Base-by-base conservation (phyloP, 2,329 filamentous ascomycete genomes). In the Metarhizium anisopliae region DNA sequence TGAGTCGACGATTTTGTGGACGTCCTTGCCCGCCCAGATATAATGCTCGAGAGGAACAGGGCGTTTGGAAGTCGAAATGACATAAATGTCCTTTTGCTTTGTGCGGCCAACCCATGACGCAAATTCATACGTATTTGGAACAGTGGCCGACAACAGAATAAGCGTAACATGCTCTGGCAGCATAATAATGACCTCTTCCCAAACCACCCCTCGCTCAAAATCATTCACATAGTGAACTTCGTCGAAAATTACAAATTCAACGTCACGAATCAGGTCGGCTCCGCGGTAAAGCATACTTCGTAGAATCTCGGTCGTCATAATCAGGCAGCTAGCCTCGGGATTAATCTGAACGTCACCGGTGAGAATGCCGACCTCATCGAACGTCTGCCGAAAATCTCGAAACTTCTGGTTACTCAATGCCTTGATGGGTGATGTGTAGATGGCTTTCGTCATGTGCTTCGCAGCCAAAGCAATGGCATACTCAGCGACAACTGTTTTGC, bases 101-200 rank as follows among this genome's bases (percentile, higher is more conserved):
- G 94, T 99, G 52, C 94, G 83, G 11, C 94, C 94, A 29, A 99
- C 93, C 94, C 94, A 99, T 0, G 92, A 97, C 1, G 94, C 94
- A 65, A 99, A 99, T 68, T 99, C 94, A 60, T 96, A 84, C 0
- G 94, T 97, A 68, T 99, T 99, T 2, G 94, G 94, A 0, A 99
- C 94, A 1, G 94, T 99, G 0, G 94, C 94, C 4, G 94, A 99
- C 3, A 99, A 80, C 2, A 97, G 77, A 62, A 99, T 99, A 25
- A 99, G 80, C 2, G 94, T 95, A 43, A 99, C 90, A 72, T 99
- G 94, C 68, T 96, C 92, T 0, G 94, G 94, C 55, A 99, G 79
- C 94, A 99, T 97, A 66, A 99, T 99, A 66, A 99, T 99, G 64
- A 99, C 94, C 72, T 99, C 94, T 71, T 99, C 94, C 94, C 94